These are phyloP conservation scores for Ceratocystis harringtonii DNA, from an alignment of 2,329 filamentous ascomycete species.

Conservation along the genomic window DNA sequence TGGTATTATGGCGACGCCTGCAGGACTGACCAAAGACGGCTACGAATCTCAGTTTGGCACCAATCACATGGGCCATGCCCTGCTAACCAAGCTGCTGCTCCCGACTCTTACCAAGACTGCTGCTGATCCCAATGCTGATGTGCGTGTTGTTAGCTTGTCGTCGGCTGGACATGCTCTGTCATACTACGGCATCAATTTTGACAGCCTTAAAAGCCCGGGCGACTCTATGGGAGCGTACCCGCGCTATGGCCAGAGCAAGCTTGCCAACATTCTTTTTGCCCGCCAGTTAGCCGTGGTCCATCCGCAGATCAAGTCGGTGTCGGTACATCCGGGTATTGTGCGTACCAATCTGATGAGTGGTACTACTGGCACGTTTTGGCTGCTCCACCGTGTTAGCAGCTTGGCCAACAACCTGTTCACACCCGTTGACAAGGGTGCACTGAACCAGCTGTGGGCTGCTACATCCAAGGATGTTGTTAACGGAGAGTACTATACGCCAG, in stretches of 20 bases:
- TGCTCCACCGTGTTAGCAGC: constrained; percentile 15
- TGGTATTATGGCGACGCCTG: constrained; percentile 27
- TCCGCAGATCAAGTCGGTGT: constrained; percentile 20
- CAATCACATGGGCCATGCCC: constrained; percentile 34
- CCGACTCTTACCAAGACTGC: constrained; percentile 24
- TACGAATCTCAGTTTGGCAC: constrained; percentile 32
- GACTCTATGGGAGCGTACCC: constrained; percentile 19
- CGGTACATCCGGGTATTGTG: constrained; percentile 23
- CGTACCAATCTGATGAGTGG: constrained; percentile 21
- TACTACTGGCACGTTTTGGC: constrained; percentile 12
- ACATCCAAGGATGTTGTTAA: constrained; percentile 24
- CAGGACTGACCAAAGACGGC: constrained; percentile 26
- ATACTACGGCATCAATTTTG: constrained; percentile 23
- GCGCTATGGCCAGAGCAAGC: constrained; percentile 24
- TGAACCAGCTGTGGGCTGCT: constrained; percentile 32
- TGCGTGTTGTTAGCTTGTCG: constrained; percentile 23
- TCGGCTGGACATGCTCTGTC: constrained; percentile 21
- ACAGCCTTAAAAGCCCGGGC: constrained; percentile 20
- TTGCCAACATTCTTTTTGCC: constrained; percentile 23
- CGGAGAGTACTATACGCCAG: constrained; percentile 25
- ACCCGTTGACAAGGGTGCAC: constrained; percentile 24
- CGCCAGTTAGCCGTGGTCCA: constrained; percentile 21
- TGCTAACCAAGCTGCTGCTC: constrained; percentile 32
- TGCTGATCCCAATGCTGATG: constrained; percentile 18
- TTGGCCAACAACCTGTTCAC: constrained; percentile 19